Conservation (phyloP, 2,329 filamentous ascomycete species). For the Seiridium unicorne region DNA sequence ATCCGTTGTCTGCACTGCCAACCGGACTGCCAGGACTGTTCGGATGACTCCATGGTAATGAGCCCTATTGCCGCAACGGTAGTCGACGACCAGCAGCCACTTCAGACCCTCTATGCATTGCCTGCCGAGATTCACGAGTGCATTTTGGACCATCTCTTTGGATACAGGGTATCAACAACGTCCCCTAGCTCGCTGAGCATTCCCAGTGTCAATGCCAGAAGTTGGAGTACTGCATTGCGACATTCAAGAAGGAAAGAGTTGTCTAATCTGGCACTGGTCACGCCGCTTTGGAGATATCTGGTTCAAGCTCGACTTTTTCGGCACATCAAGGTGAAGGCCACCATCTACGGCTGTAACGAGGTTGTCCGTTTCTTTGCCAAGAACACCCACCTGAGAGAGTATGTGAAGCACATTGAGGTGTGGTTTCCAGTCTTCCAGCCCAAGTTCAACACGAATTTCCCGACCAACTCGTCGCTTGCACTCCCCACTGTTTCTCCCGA, state of each 20-base stretch:
- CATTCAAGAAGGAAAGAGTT: conserved; percentile 67
- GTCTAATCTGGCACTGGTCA: conserved; percentile 64
- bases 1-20: conserved; percentile 39
- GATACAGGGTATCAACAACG: conserved; percentile 62
- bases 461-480: conserved; percentile 40
- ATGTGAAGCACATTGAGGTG: conserved; percentile 72
- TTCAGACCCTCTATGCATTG: conserved; percentile 48
- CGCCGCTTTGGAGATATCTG: conserved; percentile 60
- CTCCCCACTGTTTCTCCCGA: conserved; percentile 54
- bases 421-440: conserved; percentile 76
- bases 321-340: conserved; percentile 74
- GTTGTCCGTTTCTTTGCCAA: conserved; percentile 59
- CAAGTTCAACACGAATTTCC: conserved; percentile 41
- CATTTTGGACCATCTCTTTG: conserved; percentile 70
- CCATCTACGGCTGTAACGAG: conserved; percentile 58
- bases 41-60: conserved; percentile 22
- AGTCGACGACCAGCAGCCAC: conserved; percentile 25
- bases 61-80: conserved; percentile 21
- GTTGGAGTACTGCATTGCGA: conserved; percentile 64
- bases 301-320: conserved; percentile 73
- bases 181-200: conserved; percentile 55
- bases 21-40: conserved; percentile 25
- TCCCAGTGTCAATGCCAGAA: conserved; percentile 48
- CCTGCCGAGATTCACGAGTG: conserved; percentile 72
- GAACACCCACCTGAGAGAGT: conserved; percentile 57